Evolutionary conservation across 1,139 yeast genomes (phyloP), one percentile per base, ranked within the genome.

Genomic region (Debaryomyces nepalensis): DNA sequence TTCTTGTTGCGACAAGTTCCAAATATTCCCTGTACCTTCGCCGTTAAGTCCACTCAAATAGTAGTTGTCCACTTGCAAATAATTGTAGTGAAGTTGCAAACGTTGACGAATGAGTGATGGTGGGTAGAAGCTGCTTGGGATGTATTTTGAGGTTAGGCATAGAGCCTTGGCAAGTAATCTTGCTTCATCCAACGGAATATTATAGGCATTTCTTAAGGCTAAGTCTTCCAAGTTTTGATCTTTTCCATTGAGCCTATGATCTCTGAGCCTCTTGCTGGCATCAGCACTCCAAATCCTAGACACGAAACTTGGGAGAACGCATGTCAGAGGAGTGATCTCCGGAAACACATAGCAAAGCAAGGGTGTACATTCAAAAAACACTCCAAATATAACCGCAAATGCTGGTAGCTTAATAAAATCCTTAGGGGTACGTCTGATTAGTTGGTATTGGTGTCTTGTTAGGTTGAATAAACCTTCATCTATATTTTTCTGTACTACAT

Each of bases 341-440:
- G 95, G 95, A 40, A 84, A 62, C 1, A 70, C 50, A 45, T 73
- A 74, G 47, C 88, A 79, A 3, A 86, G 45, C 0, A 82, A 34
- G 0, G 93, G 87, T 0, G 91, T 83, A 39, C 67, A 54, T 53
- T 87, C 95, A 54, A 81, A 79, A 51, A 82, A 81, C 0, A 84
- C 55, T 15, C 79, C 58, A 45, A 83, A 75, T 0, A 85, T 57
- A 1, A 81, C 44, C 0, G 78, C 86, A 64, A 87, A 87, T 10
- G 73, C 19, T 2, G 95, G 95, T 15, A 87, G 64, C 55, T 84
- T 84, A 39, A 53, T 48, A 45, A 79, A 66, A 57, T 87, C 91
- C 1, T 58, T 58, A 7, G 73, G 74, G 0, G 89, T 81, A 39
- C 95, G 68, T n/a, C 75, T 59, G 24, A 84, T 58, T 5, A 77